Base-by-base conservation (phyloP, 2,329 filamentous ascomycete genomes). In the Pochonia chlamydosporia region DNA sequence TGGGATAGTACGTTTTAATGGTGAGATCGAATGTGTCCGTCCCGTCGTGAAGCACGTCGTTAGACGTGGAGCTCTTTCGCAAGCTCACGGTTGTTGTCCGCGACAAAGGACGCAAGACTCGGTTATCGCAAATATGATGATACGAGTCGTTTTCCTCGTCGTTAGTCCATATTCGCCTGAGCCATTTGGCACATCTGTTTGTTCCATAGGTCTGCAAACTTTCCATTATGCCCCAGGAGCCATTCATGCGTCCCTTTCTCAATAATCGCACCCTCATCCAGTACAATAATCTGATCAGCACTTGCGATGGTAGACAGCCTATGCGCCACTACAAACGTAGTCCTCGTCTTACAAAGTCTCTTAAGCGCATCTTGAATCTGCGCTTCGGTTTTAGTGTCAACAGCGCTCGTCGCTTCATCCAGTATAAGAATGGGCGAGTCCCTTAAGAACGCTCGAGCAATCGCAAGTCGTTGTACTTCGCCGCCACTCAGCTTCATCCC, bases 281-380 rank as follows among this genome's bases (percentile, higher is more conserved):
- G 61, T 3, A 81, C 76, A 39, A 80, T 47, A 31, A 81, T 79
- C 48, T 67, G 64, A 49, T 81, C 75, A 1, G 77, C 71, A 2
- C 18, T 68, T 24, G 76, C 73, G 30, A 67, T 60, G 0, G 65
- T 66, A 2, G 61, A 65, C 4, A 69, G 56, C 31, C 71, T 57
- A 52, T 75, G 75, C 14, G 14, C 8, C 2, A 21, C 23, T 18
- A n/a, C 13, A 40, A 11, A 13, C 5, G 23, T 25, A 40, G 40
- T 9, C 26, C 5, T 14, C 3, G 26, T 33, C 25, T 23, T 3
- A 43, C 10, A 11, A 30, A 25, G 18, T 2, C 5, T 4, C 3
- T 68, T 63, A 36, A 82, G 56, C 3, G 74, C 70, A 42, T 60
- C 51, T 56, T 79, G 70, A 35, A 82, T 70, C 46, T 61, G 58